These are phyloP conservation scores for Lolium multiflorum DNA, from an alignment of 176 grass and related monocot genomes.

Conservation along the genomic window DNA sequence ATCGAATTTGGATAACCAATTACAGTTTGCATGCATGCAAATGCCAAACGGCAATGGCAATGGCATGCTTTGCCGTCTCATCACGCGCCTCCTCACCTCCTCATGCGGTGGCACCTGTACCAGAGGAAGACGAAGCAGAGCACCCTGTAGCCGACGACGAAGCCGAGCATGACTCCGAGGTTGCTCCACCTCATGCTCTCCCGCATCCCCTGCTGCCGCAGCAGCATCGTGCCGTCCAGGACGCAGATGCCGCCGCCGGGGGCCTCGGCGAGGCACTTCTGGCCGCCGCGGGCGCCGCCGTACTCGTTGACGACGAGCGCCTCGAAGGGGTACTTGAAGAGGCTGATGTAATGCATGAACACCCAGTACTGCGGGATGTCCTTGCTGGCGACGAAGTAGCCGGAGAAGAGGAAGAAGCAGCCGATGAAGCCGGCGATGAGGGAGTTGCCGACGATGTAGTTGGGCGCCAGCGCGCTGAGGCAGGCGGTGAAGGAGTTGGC, in stretches of 20 bases:
- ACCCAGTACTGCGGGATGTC: conserved; percentile 88
- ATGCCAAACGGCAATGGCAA: not conserved
- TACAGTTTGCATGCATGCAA: conserved; percentile 42
- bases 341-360: conserved; percentile 95
- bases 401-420: conserved; percentile 98
- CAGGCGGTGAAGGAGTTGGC: conserved; percentile 86
- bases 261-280: conserved; percentile 60
- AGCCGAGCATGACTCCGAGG: conserved; percentile 77
- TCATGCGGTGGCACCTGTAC: conserved; percentile 73
- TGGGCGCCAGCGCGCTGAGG: conserved; percentile 81
- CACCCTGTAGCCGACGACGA: conserved; percentile 80
- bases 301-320: conserved; percentile 87
- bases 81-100: conserved; percentile 48
- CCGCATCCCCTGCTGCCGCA: conserved; percentile 79
- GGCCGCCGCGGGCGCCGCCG: conserved; percentile 60
- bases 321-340: conserved; percentile 99
- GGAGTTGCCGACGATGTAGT: conserved; percentile 94
- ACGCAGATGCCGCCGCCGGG: conserved; percentile 48
- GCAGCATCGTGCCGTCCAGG: conserved; percentile 66
- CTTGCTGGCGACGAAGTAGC: conserved; percentile 82
- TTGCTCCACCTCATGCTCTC: conserved; percentile 80
- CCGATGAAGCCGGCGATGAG: conserved; percentile 75
- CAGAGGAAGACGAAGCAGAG: conserved; percentile 84
- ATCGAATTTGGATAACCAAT: conserved; percentile 26
- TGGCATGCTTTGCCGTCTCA: conserved; percentile 12